Percentiles rank a stretch among this genome's conserved stretches.
These are phyloP conservation scores for Termitomyces eurrhizus DNA, from an alignment of 768 basidiomycete genomes.

Conservation along the genomic window DNA sequence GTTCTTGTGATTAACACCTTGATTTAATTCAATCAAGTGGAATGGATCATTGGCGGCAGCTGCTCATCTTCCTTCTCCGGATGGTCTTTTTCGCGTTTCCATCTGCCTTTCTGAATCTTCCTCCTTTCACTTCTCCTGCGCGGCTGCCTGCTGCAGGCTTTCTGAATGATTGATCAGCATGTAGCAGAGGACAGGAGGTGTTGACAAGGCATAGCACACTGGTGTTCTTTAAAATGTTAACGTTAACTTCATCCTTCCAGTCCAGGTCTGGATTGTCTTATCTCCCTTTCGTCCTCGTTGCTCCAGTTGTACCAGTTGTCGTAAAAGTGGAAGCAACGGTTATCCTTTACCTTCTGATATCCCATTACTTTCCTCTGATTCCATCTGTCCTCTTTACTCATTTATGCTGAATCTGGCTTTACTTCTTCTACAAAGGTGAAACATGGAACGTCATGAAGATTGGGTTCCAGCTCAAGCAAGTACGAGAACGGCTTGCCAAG, in stretches of 20 bases:
- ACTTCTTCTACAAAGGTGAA: conserved; percentile 59
- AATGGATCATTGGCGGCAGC: neutral
- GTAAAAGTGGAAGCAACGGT: neutral
- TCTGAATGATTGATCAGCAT: neutral
- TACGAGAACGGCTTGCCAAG: conserved; percentile 95
- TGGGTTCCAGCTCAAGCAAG: conserved; percentile 97
- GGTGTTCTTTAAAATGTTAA: neutral
- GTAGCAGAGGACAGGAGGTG: neutral
- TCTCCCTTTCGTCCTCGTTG: neutral
- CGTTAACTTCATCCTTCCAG: neutral
- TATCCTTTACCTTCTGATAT: neutral
- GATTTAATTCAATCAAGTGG: neutral
- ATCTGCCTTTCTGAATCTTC: neutral
- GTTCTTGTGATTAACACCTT: neutral
- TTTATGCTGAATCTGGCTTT: neutral
- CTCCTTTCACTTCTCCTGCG: neutral
- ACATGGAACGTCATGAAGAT: conserved; percentile 99
- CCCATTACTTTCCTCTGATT: neutral
- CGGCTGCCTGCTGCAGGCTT: neutral
- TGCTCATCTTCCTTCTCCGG: neutral
- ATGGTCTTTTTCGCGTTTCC: neutral
- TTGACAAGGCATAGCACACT: neutral
- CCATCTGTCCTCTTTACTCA: neutral
- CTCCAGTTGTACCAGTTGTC: neutral
- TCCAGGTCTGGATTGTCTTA: neutral